A percentile compares a stretch with the other conserved stretches of the same genome.
Conservation (phyloP, 257 asterid genomes). For the Knoxia roxburghii region DNA sequence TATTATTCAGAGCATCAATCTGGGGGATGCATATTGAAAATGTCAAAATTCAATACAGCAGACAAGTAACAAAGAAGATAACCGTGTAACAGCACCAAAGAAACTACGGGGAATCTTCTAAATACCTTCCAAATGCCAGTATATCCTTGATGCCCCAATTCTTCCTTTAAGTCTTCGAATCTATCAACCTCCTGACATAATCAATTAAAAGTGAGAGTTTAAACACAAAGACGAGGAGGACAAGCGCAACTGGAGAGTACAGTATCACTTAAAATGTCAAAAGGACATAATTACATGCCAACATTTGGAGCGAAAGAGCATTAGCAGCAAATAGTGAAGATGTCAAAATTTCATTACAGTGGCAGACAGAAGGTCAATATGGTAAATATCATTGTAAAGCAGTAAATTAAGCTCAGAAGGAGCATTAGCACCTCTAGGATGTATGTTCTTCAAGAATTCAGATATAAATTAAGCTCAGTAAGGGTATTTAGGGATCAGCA, state of each 20-base stretch:
- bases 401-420: background rate
- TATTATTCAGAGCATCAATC: background rate
- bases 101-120: slow-evolving; percentile 16
- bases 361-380: background rate
- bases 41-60: background rate
- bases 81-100: slow-evolving; percentile 10
- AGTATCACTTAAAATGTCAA: background rate
- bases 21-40: slow-evolving; percentile 5
- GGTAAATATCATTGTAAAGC: background rate
- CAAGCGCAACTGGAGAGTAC: background rate
- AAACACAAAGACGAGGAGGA: background rate
- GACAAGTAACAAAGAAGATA: background rate
- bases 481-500: background rate
- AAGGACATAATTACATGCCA: background rate
- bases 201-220: slow-evolving; percentile 14
- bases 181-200: slow-evolving; percentile 86
- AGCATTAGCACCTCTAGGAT: background rate
- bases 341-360: background rate
- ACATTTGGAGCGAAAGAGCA: slow-evolving; percentile 5
- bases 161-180: slow-evolving; percentile 75
- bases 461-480: background rate
- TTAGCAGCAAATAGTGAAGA: background rate
- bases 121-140: slow-evolving; percentile 93
- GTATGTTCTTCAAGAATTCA: background rate
- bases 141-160: slow-evolving; percentile 67